These are phyloP conservation scores for Inonotus obliquus DNA, from an alignment of 1,284 basidiomycete genomes.

Conservation along the genomic window DNA sequence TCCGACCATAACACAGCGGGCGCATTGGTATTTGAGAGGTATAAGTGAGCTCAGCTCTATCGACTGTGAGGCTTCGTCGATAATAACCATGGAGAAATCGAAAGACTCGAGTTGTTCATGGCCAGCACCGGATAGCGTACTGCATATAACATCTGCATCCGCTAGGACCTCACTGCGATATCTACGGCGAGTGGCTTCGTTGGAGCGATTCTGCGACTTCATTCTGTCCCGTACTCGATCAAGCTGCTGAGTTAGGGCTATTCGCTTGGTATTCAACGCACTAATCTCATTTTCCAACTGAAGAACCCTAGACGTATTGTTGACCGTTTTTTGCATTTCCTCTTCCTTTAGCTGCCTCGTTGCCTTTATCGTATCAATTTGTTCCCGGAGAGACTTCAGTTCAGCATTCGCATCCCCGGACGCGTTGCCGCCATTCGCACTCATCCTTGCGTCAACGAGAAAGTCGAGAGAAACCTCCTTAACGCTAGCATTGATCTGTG, in stretches of 20 bases:
- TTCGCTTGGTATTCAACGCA: slow-evolving; percentile 61
- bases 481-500: slow-evolving; percentile 77
- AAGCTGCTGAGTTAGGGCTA: slow-evolving; percentile 61
- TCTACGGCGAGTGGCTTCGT: slow-evolving; percentile 75
- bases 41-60: slow-evolving; percentile 97
- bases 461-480: slow-evolving; percentile 86
- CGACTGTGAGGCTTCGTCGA: slow-evolving; percentile 98
- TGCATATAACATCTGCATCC: slow-evolving; percentile 92
- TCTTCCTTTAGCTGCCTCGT: slow-evolving; percentile 58
- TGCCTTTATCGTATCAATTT: slow-evolving; percentile 66
- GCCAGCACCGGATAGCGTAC: slow-evolving; percentile 90
- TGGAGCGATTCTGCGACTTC: slow-evolving; percentile 65
- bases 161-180: slow-evolving; percentile 74
- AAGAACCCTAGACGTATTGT: slow-evolving; percentile 45
- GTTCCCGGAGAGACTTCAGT: slow-evolving; percentile 55
- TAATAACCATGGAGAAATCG: slow-evolving; percentile 94
- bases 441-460: slow-evolving; percentile 77
- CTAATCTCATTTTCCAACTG: slow-evolving; percentile 66
- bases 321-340: slow-evolving; percentile 50
- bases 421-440: slow-evolving; percentile 36
- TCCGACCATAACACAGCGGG: slow-evolving; percentile 92
- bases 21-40: slow-evolving; percentile 86
- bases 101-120: slow-evolving; percentile 83
- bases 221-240: slow-evolving; percentile 81
- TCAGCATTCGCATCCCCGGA: slow-evolving; percentile 50